Evolutionary conservation across 495 filamentous ascomycete genomes (phyloP).

Genomic region (Xanthoparmelia taractica): DNA sequence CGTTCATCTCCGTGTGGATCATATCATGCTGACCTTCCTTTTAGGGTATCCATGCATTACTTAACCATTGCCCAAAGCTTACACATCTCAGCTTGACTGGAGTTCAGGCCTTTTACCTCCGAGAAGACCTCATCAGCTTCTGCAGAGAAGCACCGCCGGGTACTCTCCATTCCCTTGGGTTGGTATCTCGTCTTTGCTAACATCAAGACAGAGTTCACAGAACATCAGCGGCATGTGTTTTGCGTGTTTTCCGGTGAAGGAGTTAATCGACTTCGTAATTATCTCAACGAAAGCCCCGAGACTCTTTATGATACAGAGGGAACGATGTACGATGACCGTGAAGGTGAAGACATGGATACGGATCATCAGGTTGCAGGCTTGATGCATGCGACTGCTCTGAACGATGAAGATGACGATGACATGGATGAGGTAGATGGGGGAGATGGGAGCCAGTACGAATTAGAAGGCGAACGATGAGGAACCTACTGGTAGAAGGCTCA

Average conservation of each 20-base stretch:
- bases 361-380: constrained; percentile 46
- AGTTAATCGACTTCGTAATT: constrained; percentile 66
- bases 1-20: constrained; percentile 5
- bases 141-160: constrained; percentile 79
- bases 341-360: constrained; percentile 44
- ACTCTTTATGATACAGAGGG: constrained; percentile 39
- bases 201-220: constrained; percentile 69
- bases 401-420: constrained; percentile 45
- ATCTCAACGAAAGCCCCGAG: constrained; percentile 51
- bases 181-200: constrained; percentile 27
- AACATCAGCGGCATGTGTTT: constrained; percentile 89
- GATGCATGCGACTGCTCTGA: constrained; percentile 47
- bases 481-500: not conserved
- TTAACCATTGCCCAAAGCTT: constrained; percentile 84
- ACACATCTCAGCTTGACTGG: constrained; percentile 95
- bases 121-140: constrained; percentile 67
- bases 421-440: constrained; percentile 31
- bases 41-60: constrained; percentile 81
- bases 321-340: constrained; percentile 51
- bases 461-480: constrained; percentile 21
- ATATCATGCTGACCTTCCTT: constrained; percentile 19
- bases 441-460: constrained; percentile 30
- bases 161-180: constrained; percentile 25
- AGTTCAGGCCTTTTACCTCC: constrained; percentile 72
- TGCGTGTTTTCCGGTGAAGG: constrained; percentile 93